phyloP scores from a whole-genome alignment of 2,329 filamentous ascomycete genomes.

The Cercospora canescens region DNA sequence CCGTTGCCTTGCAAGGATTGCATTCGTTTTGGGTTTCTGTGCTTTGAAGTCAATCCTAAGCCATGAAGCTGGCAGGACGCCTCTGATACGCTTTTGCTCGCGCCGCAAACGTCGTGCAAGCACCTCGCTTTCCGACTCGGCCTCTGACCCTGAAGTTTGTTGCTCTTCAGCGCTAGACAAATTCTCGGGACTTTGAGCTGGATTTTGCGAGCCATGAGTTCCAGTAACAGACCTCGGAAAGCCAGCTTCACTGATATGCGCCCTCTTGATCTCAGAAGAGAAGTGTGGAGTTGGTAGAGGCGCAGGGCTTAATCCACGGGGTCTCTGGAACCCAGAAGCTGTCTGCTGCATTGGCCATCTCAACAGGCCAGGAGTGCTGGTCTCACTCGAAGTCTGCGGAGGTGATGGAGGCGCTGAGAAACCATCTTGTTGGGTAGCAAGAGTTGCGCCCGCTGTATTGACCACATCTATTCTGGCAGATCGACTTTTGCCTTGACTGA shows the following conservation, averaged over 20 bases:
- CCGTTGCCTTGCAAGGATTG: neutral
- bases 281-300: conserved; percentile 32
- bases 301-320: conserved; percentile 25
- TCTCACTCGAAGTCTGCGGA: conserved; percentile 32
- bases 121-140: conserved; percentile 23
- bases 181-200: neutral
- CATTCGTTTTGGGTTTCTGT: conserved; percentile 16
- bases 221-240: conserved; percentile 10
- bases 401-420: conserved; percentile 47
- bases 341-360: neutral
- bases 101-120: conserved; percentile 32
- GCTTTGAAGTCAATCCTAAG: conserved; percentile 47
- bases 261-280: conserved; percentile 28
- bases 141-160: conserved; percentile 2
- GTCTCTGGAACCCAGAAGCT: conserved; percentile 26
- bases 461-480: conserved; percentile 2
- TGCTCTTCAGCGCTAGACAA: neutral
- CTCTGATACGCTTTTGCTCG: conserved; percentile 46
- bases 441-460: neutral
- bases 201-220: neutral
- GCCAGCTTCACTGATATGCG: conserved; percentile 11
- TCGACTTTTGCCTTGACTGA: neutral
- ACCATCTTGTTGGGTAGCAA: conserved; percentile 25
- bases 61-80: conserved; percentile 53
- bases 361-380: conserved; percentile 2